A percentile compares a stretch with the other conserved stretches of the same genome.
phyloP scores from a whole-genome alignment of 225 moss, liverwort and hornwort species.

The Physcomitrium patens region DNA sequence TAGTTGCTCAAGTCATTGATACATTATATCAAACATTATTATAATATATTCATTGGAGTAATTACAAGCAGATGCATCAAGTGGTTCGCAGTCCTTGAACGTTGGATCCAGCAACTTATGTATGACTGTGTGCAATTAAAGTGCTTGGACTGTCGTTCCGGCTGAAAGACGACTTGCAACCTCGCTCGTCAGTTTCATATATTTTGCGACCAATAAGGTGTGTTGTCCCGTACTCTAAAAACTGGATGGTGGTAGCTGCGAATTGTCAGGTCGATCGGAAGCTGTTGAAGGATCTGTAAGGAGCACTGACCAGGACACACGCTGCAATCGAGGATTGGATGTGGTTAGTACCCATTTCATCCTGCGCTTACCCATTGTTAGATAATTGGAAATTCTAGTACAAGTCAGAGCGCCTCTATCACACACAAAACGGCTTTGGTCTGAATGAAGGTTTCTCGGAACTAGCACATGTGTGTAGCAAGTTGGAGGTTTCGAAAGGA shows the following conservation, averaged over 20 bases:
- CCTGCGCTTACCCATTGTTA: not conserved
- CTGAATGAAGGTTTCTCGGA: not conserved
- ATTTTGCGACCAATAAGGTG: not conserved
- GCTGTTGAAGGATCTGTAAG: not conserved
- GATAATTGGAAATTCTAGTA: not conserved
- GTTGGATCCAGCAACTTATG: too few relatives aligned
- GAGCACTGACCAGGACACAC: not conserved
- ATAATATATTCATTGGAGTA: too few relatives aligned
- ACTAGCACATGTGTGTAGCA: not conserved
- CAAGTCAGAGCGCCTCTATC: not conserved
- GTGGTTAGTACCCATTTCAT: slow-evolving; percentile 8
- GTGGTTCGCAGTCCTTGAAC: too few relatives aligned
- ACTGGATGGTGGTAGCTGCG: not conserved
- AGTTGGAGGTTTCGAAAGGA: not conserved
- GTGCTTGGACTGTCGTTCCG: not conserved
- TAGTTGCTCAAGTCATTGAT: too few relatives aligned
- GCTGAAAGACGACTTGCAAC: not conserved
- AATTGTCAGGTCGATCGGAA: slow-evolving; percentile 4
- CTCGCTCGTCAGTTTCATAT: not conserved
- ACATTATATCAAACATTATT: too few relatives aligned
- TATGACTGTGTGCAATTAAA: too few relatives aligned
- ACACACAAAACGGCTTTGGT: not conserved
- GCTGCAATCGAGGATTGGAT: slow-evolving; percentile 9
- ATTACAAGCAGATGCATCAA: too few relatives aligned
- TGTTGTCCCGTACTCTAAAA: not conserved